Evolutionary conservation across 1,139 yeast genomes (phyloP).

Genomic region (Wickerhamomyces sp.): DNA sequence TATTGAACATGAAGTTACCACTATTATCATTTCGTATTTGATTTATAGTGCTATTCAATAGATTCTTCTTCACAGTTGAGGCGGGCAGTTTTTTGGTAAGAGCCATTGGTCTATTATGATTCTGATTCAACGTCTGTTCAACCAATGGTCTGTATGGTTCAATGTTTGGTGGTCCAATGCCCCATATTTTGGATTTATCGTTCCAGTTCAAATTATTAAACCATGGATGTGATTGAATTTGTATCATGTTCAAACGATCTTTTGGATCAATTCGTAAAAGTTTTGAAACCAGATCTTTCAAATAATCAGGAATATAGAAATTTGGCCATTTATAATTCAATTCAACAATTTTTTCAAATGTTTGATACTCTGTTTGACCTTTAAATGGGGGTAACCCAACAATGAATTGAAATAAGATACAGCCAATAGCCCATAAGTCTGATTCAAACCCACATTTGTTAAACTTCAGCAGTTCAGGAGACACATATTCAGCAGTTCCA

Average conservation of each 20-base stretch:
- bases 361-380: constrained; percentile 69
- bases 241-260: constrained; percentile 56
- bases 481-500: constrained; percentile 81
- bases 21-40: constrained; percentile 19
- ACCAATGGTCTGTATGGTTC: constrained; percentile 54
- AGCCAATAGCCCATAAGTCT: constrained; percentile 81
- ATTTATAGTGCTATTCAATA: constrained; percentile 25
- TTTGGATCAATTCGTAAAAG: constrained; percentile 60
- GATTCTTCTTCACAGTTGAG: constrained; percentile 31
- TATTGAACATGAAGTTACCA: constrained; percentile 1
- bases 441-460: constrained; percentile 73
- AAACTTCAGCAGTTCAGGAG: constrained; percentile 72
- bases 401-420: constrained; percentile 69
- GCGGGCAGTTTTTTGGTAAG: constrained; percentile 21
- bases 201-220: constrained; percentile 65
- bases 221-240: constrained; percentile 71
- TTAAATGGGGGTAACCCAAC: constrained; percentile 80
- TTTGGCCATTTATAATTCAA: constrained; percentile 60
- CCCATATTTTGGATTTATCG: constrained; percentile 65
- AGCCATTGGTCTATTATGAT: constrained; percentile 4
- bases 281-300: constrained; percentile 49
- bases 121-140: constrained; percentile 17
- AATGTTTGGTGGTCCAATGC: constrained; percentile 58
- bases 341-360: constrained; percentile 63
- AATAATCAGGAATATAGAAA: constrained; percentile 35